phyloP scores from a whole-genome alignment of 805 yeast species.

The Metschnikowia santaceciliae region DNA sequence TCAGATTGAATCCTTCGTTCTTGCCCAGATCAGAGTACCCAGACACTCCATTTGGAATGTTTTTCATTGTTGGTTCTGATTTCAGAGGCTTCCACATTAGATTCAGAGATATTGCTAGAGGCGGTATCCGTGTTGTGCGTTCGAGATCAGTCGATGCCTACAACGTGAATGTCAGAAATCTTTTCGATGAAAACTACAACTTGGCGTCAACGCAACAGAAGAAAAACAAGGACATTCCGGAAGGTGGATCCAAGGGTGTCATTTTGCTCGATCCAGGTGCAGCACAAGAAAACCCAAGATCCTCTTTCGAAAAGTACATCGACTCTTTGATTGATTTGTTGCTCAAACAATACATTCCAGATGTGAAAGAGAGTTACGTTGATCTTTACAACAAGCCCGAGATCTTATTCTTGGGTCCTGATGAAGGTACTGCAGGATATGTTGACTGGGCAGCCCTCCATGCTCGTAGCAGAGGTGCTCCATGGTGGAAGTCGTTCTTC shows the following conservation, averaged over 20 bases:
- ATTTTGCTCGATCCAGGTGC: slow-evolving; percentile 75
- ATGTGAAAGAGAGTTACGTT: slow-evolving; percentile 76
- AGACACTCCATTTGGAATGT: slow-evolving; percentile 90
- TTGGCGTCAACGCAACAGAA: slow-evolving; percentile 94
- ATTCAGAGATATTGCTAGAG: slow-evolving; percentile 95
- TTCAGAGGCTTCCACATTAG: slow-evolving; percentile 97
- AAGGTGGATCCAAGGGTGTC: slow-evolving; percentile 98
- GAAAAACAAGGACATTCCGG: slow-evolving; percentile 97
- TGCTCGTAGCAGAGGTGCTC: slow-evolving; percentile 87
- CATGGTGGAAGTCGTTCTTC: slow-evolving; percentile 98
- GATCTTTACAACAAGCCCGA: slow-evolving; percentile 82
- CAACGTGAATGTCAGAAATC: slow-evolving; percentile 74
- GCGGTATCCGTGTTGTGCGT: slow-evolving; percentile 94
- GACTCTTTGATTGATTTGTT: slow-evolving; percentile 86
- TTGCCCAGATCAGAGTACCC: slow-evolving; percentile 87
- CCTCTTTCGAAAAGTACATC: slow-evolving; percentile 87
- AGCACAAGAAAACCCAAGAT: slow-evolving; percentile 74
- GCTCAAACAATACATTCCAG: slow-evolving; percentile 65
- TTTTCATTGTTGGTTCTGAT: slow-evolving; percentile 92
- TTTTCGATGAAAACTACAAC: slow-evolving; percentile 95
- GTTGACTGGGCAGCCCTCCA: slow-evolving; percentile 98
- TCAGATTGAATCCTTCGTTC: slow-evolving; percentile 83
- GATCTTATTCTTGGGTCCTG: slow-evolving; percentile 97
- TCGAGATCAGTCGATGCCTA: slow-evolving; percentile 84
- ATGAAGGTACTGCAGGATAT: slow-evolving; percentile 93